phyloP scores from a whole-genome alignment of 331 rosid species.

The Prunus yedoensis region DNA sequence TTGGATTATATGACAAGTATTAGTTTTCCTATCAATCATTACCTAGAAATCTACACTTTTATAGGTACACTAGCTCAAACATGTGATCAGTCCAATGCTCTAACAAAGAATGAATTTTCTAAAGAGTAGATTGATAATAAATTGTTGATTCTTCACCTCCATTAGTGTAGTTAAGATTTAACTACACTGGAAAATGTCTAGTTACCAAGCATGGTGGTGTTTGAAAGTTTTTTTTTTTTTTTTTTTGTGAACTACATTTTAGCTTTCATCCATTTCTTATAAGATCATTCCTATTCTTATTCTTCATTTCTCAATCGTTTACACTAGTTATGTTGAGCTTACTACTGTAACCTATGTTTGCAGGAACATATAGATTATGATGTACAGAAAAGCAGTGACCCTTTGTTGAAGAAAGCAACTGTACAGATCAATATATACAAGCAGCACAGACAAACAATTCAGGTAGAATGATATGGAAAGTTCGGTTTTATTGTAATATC shows the following conservation, averaged over 20 bases:
- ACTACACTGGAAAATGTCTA: background rate
- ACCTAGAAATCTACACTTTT: background rate
- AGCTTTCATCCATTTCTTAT: no score
- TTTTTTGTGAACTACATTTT: no score
- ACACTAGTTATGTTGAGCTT: no score
- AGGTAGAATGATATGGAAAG: conserved; percentile 44
- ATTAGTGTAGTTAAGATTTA: background rate
- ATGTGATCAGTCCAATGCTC: background rate
- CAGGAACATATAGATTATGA: no score
- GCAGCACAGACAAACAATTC: conserved; percentile 92
- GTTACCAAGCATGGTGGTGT: background rate
- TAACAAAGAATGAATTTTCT: background rate
- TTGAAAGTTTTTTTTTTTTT: no score
- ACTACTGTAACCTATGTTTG: no score
- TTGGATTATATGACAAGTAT: background rate
- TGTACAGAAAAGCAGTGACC: conserved; percentile 62
- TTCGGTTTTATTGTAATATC: background rate
- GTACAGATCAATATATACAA: conserved; percentile 77
- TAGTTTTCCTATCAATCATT: background rate
- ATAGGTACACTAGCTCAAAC: background rate
- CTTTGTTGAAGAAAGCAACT: conserved; percentile 68
- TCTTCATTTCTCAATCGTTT: no score
- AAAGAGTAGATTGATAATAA: background rate
- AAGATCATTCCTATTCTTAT: no score
- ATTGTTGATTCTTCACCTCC: background rate